Evolutionary conservation across 2,329 filamentous ascomycete genomes (phyloP).

Genomic region (Scolecobasidium constrictum): DNA sequence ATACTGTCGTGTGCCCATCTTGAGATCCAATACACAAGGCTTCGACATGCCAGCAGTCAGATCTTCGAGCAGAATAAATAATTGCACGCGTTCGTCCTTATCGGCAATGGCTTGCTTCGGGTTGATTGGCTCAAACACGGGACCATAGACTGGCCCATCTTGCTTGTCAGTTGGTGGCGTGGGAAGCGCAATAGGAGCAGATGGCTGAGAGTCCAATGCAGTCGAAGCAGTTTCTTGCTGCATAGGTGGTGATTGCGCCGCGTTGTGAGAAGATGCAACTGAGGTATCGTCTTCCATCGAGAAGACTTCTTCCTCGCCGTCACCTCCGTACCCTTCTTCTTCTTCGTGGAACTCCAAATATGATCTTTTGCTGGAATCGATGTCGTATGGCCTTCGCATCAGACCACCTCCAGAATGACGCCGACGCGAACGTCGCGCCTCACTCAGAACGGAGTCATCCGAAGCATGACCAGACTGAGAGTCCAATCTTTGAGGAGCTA

Average conservation of each 20-base stretch:
- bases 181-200: neutral
- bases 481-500: neutral
- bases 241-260: neutral
- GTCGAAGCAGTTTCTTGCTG: neutral
- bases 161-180: neutral
- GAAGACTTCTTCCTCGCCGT: conserved; percentile 62
- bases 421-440: conserved; percentile 35
- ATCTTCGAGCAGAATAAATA: conserved; percentile 88
- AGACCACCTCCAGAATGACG: conserved; percentile 84
- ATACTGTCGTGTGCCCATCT: conserved; percentile 97
- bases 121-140: conserved; percentile 22
- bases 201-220: neutral
- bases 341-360: conserved; percentile 83
- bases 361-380: conserved; percentile 53
- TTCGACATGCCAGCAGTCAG: conserved; percentile 93
- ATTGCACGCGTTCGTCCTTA: conserved; percentile 61
- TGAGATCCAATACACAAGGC: conserved; percentile 92
- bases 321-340: conserved; percentile 75
- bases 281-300: conserved; percentile 46
- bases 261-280: neutral
- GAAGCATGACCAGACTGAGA: neutral
- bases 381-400: conserved; percentile 58
- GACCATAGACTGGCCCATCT: neutral
- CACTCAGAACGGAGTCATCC: neutral
- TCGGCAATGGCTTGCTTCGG: conserved; percentile 35